A percentile compares a stretch with the other conserved stretches of the same genome.
These are phyloP conservation scores for Podaxis sp. DNA, from an alignment of 768 basidiomycete species.

Conservation along the genomic window DNA sequence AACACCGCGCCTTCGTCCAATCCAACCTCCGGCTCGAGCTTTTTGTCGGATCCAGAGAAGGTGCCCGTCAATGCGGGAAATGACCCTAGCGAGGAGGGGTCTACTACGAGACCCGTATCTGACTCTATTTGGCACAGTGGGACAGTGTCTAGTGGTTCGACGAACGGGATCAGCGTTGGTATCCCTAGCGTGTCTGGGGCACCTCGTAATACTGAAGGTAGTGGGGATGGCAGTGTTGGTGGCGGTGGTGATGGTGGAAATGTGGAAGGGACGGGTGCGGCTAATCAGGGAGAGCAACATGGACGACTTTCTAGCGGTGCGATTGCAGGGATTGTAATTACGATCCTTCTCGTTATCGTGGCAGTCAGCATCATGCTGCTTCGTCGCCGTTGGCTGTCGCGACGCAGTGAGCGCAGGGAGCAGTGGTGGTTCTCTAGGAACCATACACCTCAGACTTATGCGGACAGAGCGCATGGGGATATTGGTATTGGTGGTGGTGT, in stretches of 20 bases:
- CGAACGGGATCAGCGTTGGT: background rate
- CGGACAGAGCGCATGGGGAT: slow-evolving; percentile 14
- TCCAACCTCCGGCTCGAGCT: background rate
- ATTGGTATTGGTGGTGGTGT: background rate
- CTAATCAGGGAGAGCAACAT: slow-evolving; percentile 4
- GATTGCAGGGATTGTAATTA: slow-evolving; percentile 41
- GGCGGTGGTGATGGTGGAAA: slow-evolving; percentile 4
- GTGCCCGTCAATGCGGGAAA: slow-evolving; percentile 1
- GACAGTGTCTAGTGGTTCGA: background rate
- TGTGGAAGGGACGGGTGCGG: background rate
- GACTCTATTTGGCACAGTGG: background rate
- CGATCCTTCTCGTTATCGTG: slow-evolving; percentile 30
- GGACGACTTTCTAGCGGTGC: slow-evolving; percentile 18
- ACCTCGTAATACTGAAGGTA: background rate
- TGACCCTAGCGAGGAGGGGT: background rate
- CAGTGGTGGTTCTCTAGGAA: slow-evolving; percentile 41
- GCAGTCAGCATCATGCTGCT: slow-evolving; percentile 35
- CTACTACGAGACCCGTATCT: background rate
- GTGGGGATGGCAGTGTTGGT: background rate
- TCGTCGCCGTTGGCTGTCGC: slow-evolving; percentile 40
- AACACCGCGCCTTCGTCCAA: background rate
- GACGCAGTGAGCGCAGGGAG: slow-evolving; percentile 37
- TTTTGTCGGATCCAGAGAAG: background rate
- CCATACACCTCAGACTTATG: slow-evolving; percentile 20
- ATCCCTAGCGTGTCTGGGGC: slow-evolving; percentile 1